Percentiles rank a stretch among this genome's conserved stretches.
phyloP scores from a whole-genome alignment of 495 filamentous ascomycete species.

The Oleoguttula mirabilis region DNA sequence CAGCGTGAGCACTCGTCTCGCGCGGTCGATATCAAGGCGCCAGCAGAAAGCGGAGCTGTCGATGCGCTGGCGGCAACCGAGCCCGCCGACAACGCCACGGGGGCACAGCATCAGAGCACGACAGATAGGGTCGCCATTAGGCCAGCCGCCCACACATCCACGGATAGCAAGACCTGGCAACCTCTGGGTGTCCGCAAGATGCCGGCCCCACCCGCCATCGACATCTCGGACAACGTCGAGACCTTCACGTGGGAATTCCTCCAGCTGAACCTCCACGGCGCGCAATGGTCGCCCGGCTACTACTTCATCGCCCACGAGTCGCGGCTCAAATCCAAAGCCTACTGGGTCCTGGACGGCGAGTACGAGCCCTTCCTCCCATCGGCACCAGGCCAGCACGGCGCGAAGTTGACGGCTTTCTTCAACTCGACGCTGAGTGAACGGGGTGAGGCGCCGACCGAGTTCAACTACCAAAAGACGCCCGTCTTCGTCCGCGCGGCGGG shows the following conservation, averaged over 20 bases:
- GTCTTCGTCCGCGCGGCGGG: slow-evolving; percentile 21
- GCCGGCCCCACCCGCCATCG: neutral
- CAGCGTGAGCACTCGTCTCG: neutral
- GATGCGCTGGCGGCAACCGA: neutral
- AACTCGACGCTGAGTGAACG: slow-evolving; percentile 17
- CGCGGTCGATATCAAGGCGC: neutral
- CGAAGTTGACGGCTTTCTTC: slow-evolving; percentile 31
- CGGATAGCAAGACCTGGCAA: slow-evolving; percentile 2
- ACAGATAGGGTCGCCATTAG: no score
- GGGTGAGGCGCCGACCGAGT: slow-evolving; percentile 12
- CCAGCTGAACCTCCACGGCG: slow-evolving; percentile 20
- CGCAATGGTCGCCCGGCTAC: slow-evolving; percentile 24
- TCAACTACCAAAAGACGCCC: slow-evolving; percentile 21
- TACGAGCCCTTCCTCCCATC: slow-evolving; percentile 27
- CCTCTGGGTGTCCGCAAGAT: slow-evolving; percentile 17
- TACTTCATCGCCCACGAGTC: slow-evolving; percentile 21
- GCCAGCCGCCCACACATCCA: neutral
- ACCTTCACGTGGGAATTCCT: slow-evolving; percentile 29
- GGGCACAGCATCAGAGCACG: neutral
- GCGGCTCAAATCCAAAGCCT: slow-evolving; percentile 16
- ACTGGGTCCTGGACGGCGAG: slow-evolving; percentile 25
- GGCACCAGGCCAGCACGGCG: slow-evolving; percentile 27
- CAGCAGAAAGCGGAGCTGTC: neutral
- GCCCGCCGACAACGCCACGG: neutral
- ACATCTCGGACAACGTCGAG: neutral